Evolutionary conservation across 345 rosid species (phyloP).

Genomic region (Cardiospermum halicacabum): DNA sequence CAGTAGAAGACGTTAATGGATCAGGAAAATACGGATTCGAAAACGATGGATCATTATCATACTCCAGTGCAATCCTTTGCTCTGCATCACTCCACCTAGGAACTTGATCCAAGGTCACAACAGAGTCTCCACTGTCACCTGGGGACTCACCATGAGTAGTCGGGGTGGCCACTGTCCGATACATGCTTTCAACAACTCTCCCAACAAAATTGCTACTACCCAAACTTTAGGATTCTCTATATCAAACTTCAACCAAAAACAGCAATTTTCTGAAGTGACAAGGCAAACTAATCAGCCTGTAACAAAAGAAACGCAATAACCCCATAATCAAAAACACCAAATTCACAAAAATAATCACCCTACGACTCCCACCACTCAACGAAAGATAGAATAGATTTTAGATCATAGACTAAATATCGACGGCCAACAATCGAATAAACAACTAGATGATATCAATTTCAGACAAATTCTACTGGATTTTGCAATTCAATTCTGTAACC

Average conservation of each 20-base stretch:
- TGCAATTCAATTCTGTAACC: neutral
- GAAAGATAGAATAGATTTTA: neutral
- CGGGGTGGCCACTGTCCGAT: constrained; percentile 60
- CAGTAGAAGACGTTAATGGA: constrained; percentile 56
- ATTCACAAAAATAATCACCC: neutral
- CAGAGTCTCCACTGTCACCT: constrained; percentile 50
- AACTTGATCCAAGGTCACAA: constrained; percentile 80
- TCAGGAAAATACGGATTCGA: constrained; percentile 59
- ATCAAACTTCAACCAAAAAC: constrained; percentile 12
- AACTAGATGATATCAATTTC: neutral
- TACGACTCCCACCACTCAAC: neutral
- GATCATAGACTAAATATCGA: neutral
- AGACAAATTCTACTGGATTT: neutral
- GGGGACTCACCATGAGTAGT: constrained; percentile 48
- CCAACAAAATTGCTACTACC: constrained; percentile 20
- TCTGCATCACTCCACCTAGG: constrained; percentile 94
- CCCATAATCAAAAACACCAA: neutral
- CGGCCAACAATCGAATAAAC: neutral
- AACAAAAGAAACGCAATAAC: neutral
- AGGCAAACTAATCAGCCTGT: constrained; percentile 10
- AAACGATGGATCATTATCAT: constrained; percentile 53
- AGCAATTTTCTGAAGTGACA: constrained; percentile 3
- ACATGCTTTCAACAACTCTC: constrained; percentile 44
- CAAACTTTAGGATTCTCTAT: neutral
- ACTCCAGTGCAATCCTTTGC: constrained; percentile 43